Evolutionary conservation across 2,329 filamentous ascomycete species (phyloP), one percentile per base, ranked within the genome.

Genomic region (Xylaria sp.): DNA sequence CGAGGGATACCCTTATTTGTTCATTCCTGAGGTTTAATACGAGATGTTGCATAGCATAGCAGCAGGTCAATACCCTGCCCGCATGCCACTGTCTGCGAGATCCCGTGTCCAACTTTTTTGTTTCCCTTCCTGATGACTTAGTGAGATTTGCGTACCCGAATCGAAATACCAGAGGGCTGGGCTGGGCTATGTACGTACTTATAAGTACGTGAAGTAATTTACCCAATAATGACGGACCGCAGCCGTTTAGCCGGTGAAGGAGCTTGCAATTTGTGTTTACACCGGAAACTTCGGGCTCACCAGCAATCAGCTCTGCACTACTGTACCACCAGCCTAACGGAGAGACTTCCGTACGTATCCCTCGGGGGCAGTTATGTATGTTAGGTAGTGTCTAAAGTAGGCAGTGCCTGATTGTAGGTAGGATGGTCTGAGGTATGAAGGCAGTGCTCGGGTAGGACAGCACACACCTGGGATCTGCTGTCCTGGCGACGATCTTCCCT

Each of bases 51-150:
- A 50, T 58, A 4, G 47, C 53, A 32, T 2, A 53, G 37, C 47
- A 23, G 18, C 12, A 35, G 21, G 5, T 48, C 3, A 44, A 44
- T 48, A 6, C 13, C 25, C 44, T 12, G 12, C 35, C 51, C 62
- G 57, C 61, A 63, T 68, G 47, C 59, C 32, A 51, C 53, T 44
- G 55, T 25, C 44, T 66, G 47, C 35, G 32, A 62, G 62, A 66
- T 66, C 1, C 59, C 55, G 57, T 47, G 8, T 53, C 35, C 13
- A 47, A 47, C 58, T 37, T 21, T 32, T 32, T 4, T n/a, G 40
- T n/a, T 44, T 44, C 3, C 5, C 16, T 44, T n/a, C 13, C 16
- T 32, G 32, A 40, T 44, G 10, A 5, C 5, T 25, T 35, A 8
- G 3, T 35, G 44, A 25, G 21, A 25, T 25, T 48, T 12, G 44